Evolutionary conservation across 2,329 filamentous ascomycete genomes (phyloP).

Genomic region (Cercospora zeina): DNA sequence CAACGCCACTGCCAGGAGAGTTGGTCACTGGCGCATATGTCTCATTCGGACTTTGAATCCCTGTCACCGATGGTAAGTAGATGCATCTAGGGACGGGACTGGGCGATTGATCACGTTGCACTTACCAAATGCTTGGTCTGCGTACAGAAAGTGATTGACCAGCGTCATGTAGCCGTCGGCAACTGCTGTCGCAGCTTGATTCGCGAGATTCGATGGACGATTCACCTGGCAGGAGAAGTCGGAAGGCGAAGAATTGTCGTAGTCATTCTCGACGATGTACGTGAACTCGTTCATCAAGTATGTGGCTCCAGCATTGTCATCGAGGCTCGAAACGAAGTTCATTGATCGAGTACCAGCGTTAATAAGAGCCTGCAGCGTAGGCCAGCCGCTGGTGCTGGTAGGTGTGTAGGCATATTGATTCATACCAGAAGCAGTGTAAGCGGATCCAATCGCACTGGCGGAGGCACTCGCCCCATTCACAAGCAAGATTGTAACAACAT

Average conservation of each 20-base stretch:
- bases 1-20: constrained; percentile 43
- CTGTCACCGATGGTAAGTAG: background rate
- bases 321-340: constrained; percentile 70
- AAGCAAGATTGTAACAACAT: constrained; percentile 82
- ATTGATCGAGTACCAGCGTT: constrained; percentile 58
- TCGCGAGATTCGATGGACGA: constrained; percentile 25
- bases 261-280: constrained; percentile 52
- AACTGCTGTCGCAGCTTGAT: constrained; percentile 23
- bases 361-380: constrained; percentile 77
- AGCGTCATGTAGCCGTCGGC: constrained; percentile 45
- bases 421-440: constrained; percentile 56
- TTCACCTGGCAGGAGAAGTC: constrained; percentile 28
- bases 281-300: constrained; percentile 61
- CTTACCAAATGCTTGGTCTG: constrained; percentile 42
- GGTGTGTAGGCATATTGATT: constrained; percentile 48
- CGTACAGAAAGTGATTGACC: constrained; percentile 53
- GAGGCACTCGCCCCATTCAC: constrained; percentile 66
- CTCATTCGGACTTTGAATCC: constrained; percentile 47
- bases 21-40: constrained; percentile 46
- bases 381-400: constrained; percentile 64
- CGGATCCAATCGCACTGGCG: constrained; percentile 45
- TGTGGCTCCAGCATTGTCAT: constrained; percentile 72
- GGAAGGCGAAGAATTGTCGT: constrained; percentile 41
- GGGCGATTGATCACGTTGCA: background rate
- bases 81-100: background rate